These are phyloP conservation scores for Eucalyptus marginata DNA, from an alignment of 345 rosid genomes.

Conservation along the genomic window DNA sequence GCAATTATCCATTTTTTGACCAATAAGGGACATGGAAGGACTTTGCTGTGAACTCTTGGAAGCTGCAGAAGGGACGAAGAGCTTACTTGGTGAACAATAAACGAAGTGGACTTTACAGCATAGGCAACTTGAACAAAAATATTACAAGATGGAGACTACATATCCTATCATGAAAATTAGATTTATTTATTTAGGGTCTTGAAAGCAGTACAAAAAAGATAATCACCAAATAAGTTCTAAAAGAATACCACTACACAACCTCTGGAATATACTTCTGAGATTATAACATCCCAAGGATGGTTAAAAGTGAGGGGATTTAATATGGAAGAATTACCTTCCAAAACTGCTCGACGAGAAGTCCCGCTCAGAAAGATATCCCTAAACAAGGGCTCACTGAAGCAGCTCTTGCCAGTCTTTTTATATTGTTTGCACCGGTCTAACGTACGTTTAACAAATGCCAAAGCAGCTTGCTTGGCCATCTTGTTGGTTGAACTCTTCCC, in stretches of 20 bases:
- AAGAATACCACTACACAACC: neutral
- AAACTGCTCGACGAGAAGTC: slow-evolving; percentile 18
- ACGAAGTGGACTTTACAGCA: neutral
- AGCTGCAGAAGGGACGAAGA: slow-evolving; percentile 28
- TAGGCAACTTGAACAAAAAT: neutral
- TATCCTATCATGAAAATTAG: neutral
- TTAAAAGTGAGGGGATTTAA: slow-evolving; percentile 1
- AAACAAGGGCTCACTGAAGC: slow-evolving; percentile 70
- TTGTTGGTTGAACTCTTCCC: slow-evolving; percentile 76
- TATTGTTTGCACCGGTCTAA: slow-evolving; percentile 55
- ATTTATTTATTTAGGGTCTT: neutral
- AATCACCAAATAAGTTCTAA: neutral
- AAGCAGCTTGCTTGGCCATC: slow-evolving; percentile 78
- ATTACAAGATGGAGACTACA: neutral
- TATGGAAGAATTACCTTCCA: slow-evolving; percentile 38
- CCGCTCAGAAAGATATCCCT: slow-evolving; percentile 48
- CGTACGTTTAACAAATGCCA: slow-evolving; percentile 66
- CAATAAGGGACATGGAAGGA: slow-evolving; percentile 26
- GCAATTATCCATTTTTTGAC: slow-evolving; percentile 35
- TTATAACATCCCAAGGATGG: slow-evolving; percentile 19
- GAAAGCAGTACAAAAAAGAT: neutral
- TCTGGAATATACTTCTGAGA: slow-evolving; percentile 1
- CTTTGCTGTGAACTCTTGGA: slow-evolving; percentile 44
- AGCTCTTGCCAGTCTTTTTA: slow-evolving; percentile 78
- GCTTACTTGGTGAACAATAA: neutral